Conservation (phyloP, 2,329 filamentous ascomycete genomes). For the Beauveria caledonica region DNA sequence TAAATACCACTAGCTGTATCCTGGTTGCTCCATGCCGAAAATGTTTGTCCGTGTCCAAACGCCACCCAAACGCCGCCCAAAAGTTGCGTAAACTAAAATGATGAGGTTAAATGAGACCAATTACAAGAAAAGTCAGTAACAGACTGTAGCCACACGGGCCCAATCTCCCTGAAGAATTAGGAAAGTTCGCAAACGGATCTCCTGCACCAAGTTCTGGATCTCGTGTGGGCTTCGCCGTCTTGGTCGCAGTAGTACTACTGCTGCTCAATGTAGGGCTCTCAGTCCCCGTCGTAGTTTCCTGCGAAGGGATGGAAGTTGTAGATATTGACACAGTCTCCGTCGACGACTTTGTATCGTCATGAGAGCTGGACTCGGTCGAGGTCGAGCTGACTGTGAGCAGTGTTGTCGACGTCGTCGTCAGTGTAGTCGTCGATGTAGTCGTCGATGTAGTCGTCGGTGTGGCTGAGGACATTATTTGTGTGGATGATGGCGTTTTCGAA, state of each 20-base stretch:
- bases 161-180: neutral
- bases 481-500: neutral
- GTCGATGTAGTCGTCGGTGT: neutral
- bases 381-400: neutral
- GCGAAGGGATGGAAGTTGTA: neutral
- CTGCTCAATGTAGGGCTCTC: neutral
- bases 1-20: constrained; percentile 2
- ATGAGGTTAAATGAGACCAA: neutral
- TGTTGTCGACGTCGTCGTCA: neutral
- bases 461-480: constrained; percentile 1
- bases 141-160: neutral
- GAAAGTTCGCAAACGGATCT: constrained; percentile 5
- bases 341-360: neutral
- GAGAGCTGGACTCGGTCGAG: neutral
- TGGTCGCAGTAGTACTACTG: neutral
- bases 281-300: neutral
- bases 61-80: neutral
- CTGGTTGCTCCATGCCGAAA: neutral
- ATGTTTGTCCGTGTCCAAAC: neutral
- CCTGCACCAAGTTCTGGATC: neutral
- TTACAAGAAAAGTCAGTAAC: neutral
- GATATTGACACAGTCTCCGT: neutral
- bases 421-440: neutral
- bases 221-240: neutral
- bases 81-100: neutral